Percentiles rank a stretch among this genome's conserved stretches.
These are phyloP conservation scores for Diospyros kaki DNA, from an alignment of 148 eudicot species.

Conservation along the genomic window DNA sequence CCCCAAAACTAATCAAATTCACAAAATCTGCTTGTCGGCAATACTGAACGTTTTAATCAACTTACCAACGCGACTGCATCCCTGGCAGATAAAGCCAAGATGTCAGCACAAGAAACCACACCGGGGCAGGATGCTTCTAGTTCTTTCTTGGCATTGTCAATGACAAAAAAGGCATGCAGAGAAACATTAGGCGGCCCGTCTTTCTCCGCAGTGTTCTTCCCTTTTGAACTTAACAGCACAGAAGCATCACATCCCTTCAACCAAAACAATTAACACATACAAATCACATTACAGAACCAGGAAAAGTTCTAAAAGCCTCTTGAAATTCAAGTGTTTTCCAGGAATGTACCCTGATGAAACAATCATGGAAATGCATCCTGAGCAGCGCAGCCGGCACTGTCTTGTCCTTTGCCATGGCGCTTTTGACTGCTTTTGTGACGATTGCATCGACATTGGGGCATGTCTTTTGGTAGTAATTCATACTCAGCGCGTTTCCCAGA, in stretches of 20 bases:
- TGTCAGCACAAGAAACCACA: constrained; percentile 86
- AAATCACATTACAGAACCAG: not conserved
- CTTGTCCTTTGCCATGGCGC: constrained; percentile 40
- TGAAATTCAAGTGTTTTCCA: not conserved
- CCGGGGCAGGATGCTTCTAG: constrained; percentile 73
- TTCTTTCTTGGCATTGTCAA: constrained; percentile 65
- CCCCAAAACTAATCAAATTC: too few species aligned
- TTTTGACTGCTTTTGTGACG: constrained; percentile 36
- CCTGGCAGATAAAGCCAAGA: constrained; percentile 84
- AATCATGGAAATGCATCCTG: constrained; percentile 91
- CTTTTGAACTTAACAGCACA: constrained; percentile 58
- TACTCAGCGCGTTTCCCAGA: constrained; percentile 46
- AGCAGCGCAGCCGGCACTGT: constrained; percentile 79
- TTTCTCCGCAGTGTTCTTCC: constrained; percentile 59
- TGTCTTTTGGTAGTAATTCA: constrained; percentile 53
- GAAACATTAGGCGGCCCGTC: constrained; percentile 68
- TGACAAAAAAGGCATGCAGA: constrained; percentile 71
- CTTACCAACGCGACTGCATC: constrained; percentile 75
- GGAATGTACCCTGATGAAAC: constrained; percentile 67
- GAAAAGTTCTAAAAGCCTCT: not conserved
- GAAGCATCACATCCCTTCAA: constrained; percentile 89
- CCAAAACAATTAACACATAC: not conserved
- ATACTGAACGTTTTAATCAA: not conserved
- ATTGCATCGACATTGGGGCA: constrained; percentile 61
- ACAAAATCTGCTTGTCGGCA: not conserved